Percentiles rank a stretch among this genome's conserved stretches.
Conservation (phyloP, 345 rosid genomes). For the Raphanus raphanistrum region DNA sequence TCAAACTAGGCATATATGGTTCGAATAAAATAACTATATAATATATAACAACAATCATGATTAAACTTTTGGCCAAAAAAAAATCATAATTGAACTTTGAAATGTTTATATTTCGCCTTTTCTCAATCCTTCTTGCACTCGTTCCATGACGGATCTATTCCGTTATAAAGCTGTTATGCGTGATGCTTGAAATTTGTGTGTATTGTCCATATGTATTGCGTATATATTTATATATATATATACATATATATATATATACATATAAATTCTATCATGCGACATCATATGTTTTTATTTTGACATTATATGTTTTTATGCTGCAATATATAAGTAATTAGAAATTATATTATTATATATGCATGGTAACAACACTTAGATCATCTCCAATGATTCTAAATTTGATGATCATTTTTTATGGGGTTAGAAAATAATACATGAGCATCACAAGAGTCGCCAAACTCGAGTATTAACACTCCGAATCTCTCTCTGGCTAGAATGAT, state of each 20-base stretch:
- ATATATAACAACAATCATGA: neutral
- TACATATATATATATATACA: neutral
- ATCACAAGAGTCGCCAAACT: neutral
- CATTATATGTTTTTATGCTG: neutral
- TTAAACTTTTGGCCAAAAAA: neutral
- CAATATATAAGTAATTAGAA: neutral
- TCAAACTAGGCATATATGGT: neutral
- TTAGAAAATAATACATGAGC: neutral
- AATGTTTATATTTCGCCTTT: neutral
- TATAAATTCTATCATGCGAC: neutral
- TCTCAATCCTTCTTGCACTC: neutral
- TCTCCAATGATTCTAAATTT: neutral
- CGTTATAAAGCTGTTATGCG: constrained; percentile 41
- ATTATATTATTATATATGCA: neutral
- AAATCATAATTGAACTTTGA: neutral
- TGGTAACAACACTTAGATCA: neutral
- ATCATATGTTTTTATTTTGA: neutral
- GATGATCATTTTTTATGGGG: neutral
- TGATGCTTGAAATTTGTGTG: constrained; percentile 34
- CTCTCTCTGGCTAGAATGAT: constrained; percentile 20
- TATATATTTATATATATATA: neutral
- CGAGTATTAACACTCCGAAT: neutral
- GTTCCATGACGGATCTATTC: constrained; percentile 35
- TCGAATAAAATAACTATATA: neutral
- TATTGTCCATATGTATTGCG: constrained; percentile 27